Conservation (phyloP, 192 early-diverging fungal genomes). For the Coemansia sp. region DNA sequence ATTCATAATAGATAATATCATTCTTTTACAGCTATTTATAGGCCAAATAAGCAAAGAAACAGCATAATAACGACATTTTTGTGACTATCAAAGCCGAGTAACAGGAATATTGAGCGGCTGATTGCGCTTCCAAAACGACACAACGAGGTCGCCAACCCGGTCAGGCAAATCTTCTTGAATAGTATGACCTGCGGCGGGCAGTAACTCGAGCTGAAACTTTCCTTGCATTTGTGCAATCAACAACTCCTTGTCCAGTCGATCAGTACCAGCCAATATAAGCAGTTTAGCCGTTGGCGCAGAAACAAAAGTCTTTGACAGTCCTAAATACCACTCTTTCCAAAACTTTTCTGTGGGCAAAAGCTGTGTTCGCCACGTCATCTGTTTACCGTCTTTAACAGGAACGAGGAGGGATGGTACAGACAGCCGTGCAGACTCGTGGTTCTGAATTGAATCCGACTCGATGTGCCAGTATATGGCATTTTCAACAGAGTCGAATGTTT, state of each 20-base stretch:
- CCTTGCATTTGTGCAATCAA: slow-evolving; percentile 84
- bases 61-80: neutral
- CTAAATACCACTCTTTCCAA: slow-evolving; percentile 66
- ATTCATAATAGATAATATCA: neutral
- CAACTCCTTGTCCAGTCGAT: slow-evolving; percentile 73
- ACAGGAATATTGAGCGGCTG: slow-evolving; percentile 54
- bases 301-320: slow-evolving; percentile 71
- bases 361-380: slow-evolving; percentile 57
- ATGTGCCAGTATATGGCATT: slow-evolving; percentile 55
- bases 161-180: slow-evolving; percentile 72
- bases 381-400: neutral
- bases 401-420: slow-evolving; percentile 68
- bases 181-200: slow-evolving; percentile 69
- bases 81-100: neutral
- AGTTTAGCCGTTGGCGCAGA: slow-evolving; percentile 60
- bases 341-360: slow-evolving; percentile 62
- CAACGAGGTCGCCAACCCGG: slow-evolving; percentile 56
- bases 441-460: slow-evolving; percentile 63
- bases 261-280: slow-evolving; percentile 69
- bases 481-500: slow-evolving; percentile 22
- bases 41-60: neutral
- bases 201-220: slow-evolving; percentile 72
- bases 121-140: slow-evolving; percentile 71
- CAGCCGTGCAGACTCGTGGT: slow-evolving; percentile 65
- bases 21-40: neutral